Evolutionary conservation across 192 early-diverging fungal species (phyloP), one percentile per base, ranked within the genome.

Genomic region (Phycomyces nitens): DNA sequence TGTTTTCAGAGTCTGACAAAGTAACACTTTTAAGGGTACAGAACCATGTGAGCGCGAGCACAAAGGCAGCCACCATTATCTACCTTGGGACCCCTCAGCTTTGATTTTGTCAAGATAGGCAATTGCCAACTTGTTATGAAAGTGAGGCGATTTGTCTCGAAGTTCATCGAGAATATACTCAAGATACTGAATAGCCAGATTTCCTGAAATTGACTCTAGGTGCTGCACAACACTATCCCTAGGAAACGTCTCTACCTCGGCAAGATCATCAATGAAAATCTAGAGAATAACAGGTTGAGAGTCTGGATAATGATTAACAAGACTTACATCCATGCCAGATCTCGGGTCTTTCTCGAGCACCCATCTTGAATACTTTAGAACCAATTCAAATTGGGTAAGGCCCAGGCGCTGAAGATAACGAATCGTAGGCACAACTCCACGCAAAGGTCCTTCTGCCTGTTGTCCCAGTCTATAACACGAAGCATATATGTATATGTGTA

Each of bases 361-460:
- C 87, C 91, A 94, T 23, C 77, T 72, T 41, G 88, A 78, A 64
- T 92, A 96, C 58, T 95, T 87, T 1, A 95, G 74, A 21, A 99
- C 84, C 54, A 96, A 77, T 44, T 93, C 86, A 29, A 93, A 78
- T 59, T 92, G 80, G 22, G 88, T 88, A 0, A 84, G 73, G 3
- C 90, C 86, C 38, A 99, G 76, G 2, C 83, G 79, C 51, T 95
- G 87, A 39, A 99, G 73, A 62, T 97, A 97, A 26, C 68, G 60
- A 16, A 91, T 85, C 1, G 83, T 87, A 11, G 85, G 81, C 39
- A 84, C 77, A 2, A 84, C 79, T 0, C 91, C 91, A 9, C 71
- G 67, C 64, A 93, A 74, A 1, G 80, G 75, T 9, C 81, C 86
- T 41, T 76, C 68, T 2, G 72, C 34, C 18, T 76, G 58, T 44